Evolutionary conservation across 371 early-diverging fungal genomes (phyloP), one percentile per base, ranked within the genome.

Genomic region (Zopfochytrium polystomum): DNA sequence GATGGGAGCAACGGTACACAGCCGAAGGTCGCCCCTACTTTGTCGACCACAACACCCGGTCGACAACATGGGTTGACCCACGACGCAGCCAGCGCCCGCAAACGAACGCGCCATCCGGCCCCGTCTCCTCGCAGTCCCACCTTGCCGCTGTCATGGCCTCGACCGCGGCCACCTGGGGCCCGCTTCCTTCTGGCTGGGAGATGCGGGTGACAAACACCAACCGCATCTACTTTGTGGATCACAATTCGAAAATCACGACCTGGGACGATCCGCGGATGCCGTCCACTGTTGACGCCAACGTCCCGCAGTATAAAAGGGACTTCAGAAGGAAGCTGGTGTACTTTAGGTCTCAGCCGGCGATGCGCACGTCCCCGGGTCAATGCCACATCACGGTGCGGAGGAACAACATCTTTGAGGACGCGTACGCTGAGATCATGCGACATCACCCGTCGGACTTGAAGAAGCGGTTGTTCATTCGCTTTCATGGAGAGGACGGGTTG

Each of bases 241-340:
- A 77, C 60, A 69, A 59, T 33, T 49, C 68, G 42, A 70, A 71
- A 47, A 75, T 72, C 35, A 77, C 77, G 25, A 73, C 74, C 1
- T 76, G 76, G 76, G 96, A 93, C 73, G 95, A 95, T 67, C 96
- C 96, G 31, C 82, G 96, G 6, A 73, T 96, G 54, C 95, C 96
- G 6, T 90, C 91, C 71, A 89, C 87, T 68, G 80, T 93, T 30
- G 96, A 95, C 71, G 89, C 89, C 68, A 90, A 88, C 57, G 96
- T 94, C 25, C 97, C 97, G 23, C 93, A 96, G 70, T 97, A 97
- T 79, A 97, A 96, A 80, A 89, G 96, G 35, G 97, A 97, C 77
- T 97, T 94, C 86, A 85, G 95, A 38, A 84, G 94, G 52, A 97
- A 97, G 68, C 79, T 93, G 61, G 90, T 93, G 50, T 95, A 96